phyloP scores from a whole-genome alignment of 2,329 filamentous ascomycete genomes.

The Amylocarpus encephaloides region DNA sequence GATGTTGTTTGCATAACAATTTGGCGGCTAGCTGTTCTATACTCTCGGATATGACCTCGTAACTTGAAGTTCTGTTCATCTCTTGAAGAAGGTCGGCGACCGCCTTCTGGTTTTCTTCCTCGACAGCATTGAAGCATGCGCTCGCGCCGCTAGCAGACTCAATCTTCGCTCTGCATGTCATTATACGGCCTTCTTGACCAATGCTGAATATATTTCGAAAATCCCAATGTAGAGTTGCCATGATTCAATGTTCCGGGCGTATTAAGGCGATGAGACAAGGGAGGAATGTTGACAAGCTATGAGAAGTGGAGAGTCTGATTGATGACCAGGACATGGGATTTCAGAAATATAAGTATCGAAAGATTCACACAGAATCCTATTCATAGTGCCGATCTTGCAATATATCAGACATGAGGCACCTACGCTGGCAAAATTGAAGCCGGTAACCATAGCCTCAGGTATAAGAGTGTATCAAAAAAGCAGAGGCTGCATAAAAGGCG shows the following conservation, averaged over 20 bases:
- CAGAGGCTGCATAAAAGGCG: slow-evolving; percentile 3
- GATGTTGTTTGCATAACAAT: slow-evolving; percentile 1
- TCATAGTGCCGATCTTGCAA: slow-evolving; percentile 1
- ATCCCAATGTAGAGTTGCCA: slow-evolving; percentile 2
- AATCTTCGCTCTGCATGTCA: slow-evolving; percentile 1
- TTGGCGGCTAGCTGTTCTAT: slow-evolving; percentile 4
- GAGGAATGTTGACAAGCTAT: neutral
- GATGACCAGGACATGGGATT: neutral
- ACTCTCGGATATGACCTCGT: slow-evolving; percentile 2
- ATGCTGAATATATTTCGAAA: slow-evolving; percentile 3
- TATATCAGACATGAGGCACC: neutral
- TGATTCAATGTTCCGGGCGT: neutral
- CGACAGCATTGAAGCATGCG: slow-evolving; percentile 3
- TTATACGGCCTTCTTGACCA: neutral
- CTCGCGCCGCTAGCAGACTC: neutral
- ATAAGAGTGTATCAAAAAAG: slow-evolving; percentile 3
- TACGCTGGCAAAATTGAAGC: neutral
- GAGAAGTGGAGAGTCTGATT: neutral
- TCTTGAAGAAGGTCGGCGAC: slow-evolving; percentile 1
- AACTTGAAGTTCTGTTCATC: slow-evolving; percentile 2
- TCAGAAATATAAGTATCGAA: slow-evolving; percentile 4
- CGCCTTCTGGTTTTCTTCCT: neutral
- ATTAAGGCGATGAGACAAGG: neutral
- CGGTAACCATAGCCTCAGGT: neutral
- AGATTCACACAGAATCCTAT: slow-evolving; percentile 2